Conservation (phyloP, 2,329 filamentous ascomycete species). For the Pseudogymnoascus sp. region DNA sequence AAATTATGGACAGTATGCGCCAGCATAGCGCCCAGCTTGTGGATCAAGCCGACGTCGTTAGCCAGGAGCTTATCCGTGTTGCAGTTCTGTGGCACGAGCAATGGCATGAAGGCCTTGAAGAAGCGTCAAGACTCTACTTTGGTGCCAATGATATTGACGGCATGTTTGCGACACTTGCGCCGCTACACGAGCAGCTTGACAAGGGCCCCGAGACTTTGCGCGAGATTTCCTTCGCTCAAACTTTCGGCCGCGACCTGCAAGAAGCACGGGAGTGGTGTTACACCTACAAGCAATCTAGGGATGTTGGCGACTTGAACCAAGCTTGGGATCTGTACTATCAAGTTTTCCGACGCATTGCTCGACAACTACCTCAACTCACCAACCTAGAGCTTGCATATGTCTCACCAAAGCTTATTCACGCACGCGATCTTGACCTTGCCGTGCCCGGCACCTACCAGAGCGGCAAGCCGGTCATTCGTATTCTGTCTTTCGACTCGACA, state of each 20-base stretch:
- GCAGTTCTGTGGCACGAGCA: conserved; percentile 97
- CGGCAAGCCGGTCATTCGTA: conserved; percentile 67
- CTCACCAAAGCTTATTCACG: conserved; percentile 82
- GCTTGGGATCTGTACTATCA: conserved; percentile 99
- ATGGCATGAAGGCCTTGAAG: conserved; percentile 96
- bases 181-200: conserved; percentile 85
- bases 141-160: conserved; percentile 95
- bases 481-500: conserved; percentile 82
- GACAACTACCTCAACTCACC: conserved; percentile 87
- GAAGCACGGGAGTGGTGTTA: conserved; percentile 96
- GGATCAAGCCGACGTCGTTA: conserved; percentile 90
- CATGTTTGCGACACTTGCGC: conserved; percentile 87
- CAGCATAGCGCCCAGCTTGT: conserved; percentile 88
- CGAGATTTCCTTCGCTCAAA: conserved; percentile 95
- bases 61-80: conserved; percentile 91
- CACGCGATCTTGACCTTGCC: conserved; percentile 78
- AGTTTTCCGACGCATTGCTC: conserved; percentile 89
- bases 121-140: conserved; percentile 93
- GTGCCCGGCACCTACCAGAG: conserved; percentile 94
- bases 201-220: conserved; percentile 85
- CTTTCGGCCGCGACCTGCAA: conserved; percentile 88
- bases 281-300: conserved; percentile 79
- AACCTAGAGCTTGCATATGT: conserved; percentile 93
- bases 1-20: conserved; percentile 97
- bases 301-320: conserved; percentile 91